A percentile compares a stretch with the other conserved stretches of the same genome.
These are phyloP conservation scores for Plectosphaerella sp. DNA, from an alignment of 2,329 filamentous ascomycete genomes.

Conservation along the genomic window DNA sequence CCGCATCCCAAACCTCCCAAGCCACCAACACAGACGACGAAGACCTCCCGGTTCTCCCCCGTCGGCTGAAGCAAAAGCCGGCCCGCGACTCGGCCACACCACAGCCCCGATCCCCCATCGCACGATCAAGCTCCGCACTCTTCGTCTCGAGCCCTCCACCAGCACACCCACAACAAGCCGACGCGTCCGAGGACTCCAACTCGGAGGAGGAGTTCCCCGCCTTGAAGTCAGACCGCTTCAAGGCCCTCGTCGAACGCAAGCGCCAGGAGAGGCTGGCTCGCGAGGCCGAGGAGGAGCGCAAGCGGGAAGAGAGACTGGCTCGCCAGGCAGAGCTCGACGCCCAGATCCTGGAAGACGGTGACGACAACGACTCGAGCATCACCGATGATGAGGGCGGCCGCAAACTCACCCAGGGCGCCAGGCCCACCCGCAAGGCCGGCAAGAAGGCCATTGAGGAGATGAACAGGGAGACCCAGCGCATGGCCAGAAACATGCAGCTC, in stretches of 20 bases:
- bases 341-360: constrained; percentile 38
- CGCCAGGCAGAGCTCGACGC: constrained; percentile 30
- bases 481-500: constrained; percentile 86
- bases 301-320: constrained; percentile 37
- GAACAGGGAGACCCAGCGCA: constrained; percentile 87
- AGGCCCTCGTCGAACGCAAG: constrained; percentile 70
- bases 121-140: constrained; percentile 37
- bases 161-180: constrained; percentile 15
- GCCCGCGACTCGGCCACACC: constrained; percentile 28
- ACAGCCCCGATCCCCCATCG: constrained; percentile 19
- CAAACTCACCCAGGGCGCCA: constrained; percentile 63
- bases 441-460: constrained; percentile 95
- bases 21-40: constrained; percentile 25
- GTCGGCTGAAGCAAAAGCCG: constrained; percentile 32
- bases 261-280: constrained; percentile 64
- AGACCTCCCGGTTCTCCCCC: constrained; percentile 31
- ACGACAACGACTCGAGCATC: constrained; percentile 52
- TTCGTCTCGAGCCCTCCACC: constrained; percentile 45
- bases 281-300: constrained; percentile 54
- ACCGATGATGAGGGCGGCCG: constrained; percentile 60
- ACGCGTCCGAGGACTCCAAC: constrained; percentile 28
- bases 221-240: constrained; percentile 55
- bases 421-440: constrained; percentile 78
- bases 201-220: constrained; percentile 44
- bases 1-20: constrained; percentile 22